Evolutionary conservation across 2,329 filamentous ascomycete genomes (phyloP).

Genomic region (Penicillium hordei): DNA sequence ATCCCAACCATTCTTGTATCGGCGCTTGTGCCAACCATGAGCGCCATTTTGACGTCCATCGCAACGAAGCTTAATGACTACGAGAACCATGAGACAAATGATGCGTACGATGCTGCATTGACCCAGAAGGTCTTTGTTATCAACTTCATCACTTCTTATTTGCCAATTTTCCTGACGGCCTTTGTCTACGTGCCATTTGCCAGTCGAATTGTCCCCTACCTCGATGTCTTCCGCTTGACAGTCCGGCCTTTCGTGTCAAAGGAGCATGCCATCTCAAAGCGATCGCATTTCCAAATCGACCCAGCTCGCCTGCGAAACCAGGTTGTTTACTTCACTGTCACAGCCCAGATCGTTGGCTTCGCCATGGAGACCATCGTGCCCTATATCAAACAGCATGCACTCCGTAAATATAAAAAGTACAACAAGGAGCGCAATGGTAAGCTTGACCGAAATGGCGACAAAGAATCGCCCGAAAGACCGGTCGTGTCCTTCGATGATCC

Average conservation of each 20-base stretch:
- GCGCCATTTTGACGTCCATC: slow-evolving; percentile 73
- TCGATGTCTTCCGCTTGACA: slow-evolving; percentile 79
- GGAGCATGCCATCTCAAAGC: slow-evolving; percentile 64
- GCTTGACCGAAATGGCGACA: slow-evolving; percentile 23
- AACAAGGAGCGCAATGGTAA: slow-evolving; percentile 31
- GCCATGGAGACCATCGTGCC: slow-evolving; percentile 83
- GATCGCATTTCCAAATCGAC: slow-evolving; percentile 74
- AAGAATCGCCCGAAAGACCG: slow-evolving; percentile 30
- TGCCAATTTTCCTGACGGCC: slow-evolving; percentile 83
- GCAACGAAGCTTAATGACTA: slow-evolving; percentile 76
- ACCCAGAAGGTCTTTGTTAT: slow-evolving; percentile 95
- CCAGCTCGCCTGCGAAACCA: slow-evolving; percentile 81
- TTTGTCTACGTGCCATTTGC: slow-evolving; percentile 97
- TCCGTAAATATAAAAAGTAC: slow-evolving; percentile 64
- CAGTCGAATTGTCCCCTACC: slow-evolving; percentile 77
- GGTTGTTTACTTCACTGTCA: slow-evolving; percentile 96
- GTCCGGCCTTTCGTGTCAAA: slow-evolving; percentile 74
- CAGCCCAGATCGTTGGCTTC: slow-evolving; percentile 88
- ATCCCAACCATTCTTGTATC: slow-evolving; percentile 85
- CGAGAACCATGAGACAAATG: slow-evolving; percentile 91
- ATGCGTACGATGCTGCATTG: slow-evolving; percentile 78
- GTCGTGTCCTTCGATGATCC: slow-evolving; percentile 61
- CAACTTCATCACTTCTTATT: slow-evolving; percentile 95
- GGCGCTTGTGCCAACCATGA: slow-evolving; percentile 75
- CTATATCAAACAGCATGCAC: slow-evolving; percentile 75